Evolutionary conservation across 2,329 filamentous ascomycete species (phyloP), one percentile per base, ranked within the genome.

Genomic region (Aspergillus brasiliensis): DNA sequence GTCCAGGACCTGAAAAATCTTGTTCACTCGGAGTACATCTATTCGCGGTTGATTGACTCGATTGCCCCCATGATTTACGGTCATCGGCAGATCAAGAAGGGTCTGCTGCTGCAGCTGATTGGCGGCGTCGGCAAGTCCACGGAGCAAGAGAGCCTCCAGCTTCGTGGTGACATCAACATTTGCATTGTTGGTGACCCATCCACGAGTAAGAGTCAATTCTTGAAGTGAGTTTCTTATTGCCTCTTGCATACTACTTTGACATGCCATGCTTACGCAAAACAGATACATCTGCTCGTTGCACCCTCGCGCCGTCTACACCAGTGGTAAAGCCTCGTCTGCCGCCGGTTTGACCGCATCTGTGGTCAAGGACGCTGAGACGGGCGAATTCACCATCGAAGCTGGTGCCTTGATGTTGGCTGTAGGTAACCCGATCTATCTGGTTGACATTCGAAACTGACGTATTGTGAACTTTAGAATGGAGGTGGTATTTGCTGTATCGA

Each of bases 401-500:
- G 95, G 95, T 80, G 95, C 95, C 11, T 86, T 99, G 59, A 98
- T 99, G 95, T 82, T 99, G 62, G 95, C 95, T 21, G 89, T 77
- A 70, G 58, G 75, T 70, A 53, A n/a, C 10, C 23, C 13, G 5
- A 17, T 40, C 11, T 5, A 6, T 11, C 8, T 31, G 7, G 19
- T 55, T n/a, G 51, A 8, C 19, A 27, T 25, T 11, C n/a, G 28
- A 15, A n/a, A 60, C 48, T 55, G 42, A 59, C 51, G 10, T 8
- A 17, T 51, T 21, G 8, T 23, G 23, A 21, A 11, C n/a, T 17
- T 40, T 53, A 78, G 75, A 78, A 78, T 42, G 86, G 98, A 71
- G 97, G 97, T 67, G 95, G 95, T 56, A 96, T 98, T 69, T 99
- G 95, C 77, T 93, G 92, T 61, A 99, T 99, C 74, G 95, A 99